Percentiles rank a stretch among this genome's conserved stretches.
Conservation (phyloP, 1,284 basidiomycete species). For the Crucibulum cyathiforme region DNA sequence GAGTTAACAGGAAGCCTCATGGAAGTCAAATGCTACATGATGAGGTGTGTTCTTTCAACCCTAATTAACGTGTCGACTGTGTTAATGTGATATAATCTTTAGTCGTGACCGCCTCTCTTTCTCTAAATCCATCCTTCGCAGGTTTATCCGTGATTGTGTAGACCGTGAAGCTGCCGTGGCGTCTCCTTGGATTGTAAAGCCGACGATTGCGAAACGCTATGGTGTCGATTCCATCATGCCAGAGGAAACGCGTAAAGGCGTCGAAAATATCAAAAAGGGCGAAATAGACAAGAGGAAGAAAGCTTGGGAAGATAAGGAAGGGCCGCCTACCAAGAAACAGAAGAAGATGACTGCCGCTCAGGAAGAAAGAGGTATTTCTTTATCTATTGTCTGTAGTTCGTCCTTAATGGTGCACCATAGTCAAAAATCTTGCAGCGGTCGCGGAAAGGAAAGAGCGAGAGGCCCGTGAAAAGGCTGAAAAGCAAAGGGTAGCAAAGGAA, state of each 20-base stretch:
- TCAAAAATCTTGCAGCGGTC: constrained; percentile 41
- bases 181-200: constrained; percentile 95
- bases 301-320: constrained; percentile 85
- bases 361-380: constrained; percentile 69
- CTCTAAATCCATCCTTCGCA: constrained; percentile 94
- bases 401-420: constrained; percentile 24
- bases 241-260: constrained; percentile 80
- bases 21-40: constrained; percentile 79
- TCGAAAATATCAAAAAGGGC: constrained; percentile 81
- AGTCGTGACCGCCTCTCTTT: constrained; percentile 95
- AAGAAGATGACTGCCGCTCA: constrained; percentile 75
- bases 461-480: constrained; percentile 69
- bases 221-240: constrained; percentile 86
- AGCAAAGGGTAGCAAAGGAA: constrained; percentile 69
- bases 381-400: constrained; percentile 9
- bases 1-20: constrained; percentile 75
- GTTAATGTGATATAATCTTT: background rate
- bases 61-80: no score
- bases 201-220: constrained; percentile 81
- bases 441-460: constrained; percentile 73
- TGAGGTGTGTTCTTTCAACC: constrained; percentile 66
- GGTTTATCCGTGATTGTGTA: constrained; percentile 94
- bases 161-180: constrained; percentile 90
- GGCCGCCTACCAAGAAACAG: constrained; percentile 78
- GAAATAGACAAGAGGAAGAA: constrained; percentile 92